phyloP scores from a whole-genome alignment of 495 filamentous ascomycete genomes.

The Chaetomium cochliodes region DNA sequence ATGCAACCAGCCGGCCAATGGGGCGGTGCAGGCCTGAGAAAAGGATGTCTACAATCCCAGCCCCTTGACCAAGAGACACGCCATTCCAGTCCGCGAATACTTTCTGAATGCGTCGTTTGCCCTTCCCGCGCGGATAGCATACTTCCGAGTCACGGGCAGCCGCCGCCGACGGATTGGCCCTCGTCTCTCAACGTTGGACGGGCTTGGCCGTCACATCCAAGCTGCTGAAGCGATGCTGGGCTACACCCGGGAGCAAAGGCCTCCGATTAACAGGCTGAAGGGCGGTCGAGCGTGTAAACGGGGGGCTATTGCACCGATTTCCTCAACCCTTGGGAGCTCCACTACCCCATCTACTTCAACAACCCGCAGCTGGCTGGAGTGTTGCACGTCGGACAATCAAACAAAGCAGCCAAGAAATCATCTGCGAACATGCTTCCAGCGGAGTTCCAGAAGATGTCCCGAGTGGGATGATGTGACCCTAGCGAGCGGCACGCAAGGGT shows the following conservation, averaged over 20 bases:
- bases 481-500: slow-evolving; percentile 4
- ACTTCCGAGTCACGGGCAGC: slow-evolving; percentile 10
- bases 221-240: slow-evolving; percentile 1
- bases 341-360: background rate
- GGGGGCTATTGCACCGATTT: slow-evolving; percentile 12
- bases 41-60: background rate
- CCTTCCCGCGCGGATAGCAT: slow-evolving; percentile 17
- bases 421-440: slow-evolving; percentile 39
- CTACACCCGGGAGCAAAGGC: slow-evolving; percentile 8
- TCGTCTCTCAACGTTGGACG: background rate
- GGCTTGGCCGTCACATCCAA: background rate
- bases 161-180: background rate
- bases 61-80: background rate
- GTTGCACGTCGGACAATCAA: slow-evolving; percentile 39
- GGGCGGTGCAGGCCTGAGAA: background rate
- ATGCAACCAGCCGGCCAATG: slow-evolving; percentile 8
- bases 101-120: background rate
- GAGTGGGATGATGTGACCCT: slow-evolving; percentile 20
- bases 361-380: slow-evolving; percentile 15
- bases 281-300: slow-evolving; percentile 9
- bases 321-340: background rate
- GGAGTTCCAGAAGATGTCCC: slow-evolving; percentile 36
- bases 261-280: slow-evolving; percentile 30
- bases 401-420: slow-evolving; percentile 30
- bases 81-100: slow-evolving; percentile 1